phyloP scores from a whole-genome alignment of 305 asterid genomes.

The Fraxinus paxiana region DNA sequence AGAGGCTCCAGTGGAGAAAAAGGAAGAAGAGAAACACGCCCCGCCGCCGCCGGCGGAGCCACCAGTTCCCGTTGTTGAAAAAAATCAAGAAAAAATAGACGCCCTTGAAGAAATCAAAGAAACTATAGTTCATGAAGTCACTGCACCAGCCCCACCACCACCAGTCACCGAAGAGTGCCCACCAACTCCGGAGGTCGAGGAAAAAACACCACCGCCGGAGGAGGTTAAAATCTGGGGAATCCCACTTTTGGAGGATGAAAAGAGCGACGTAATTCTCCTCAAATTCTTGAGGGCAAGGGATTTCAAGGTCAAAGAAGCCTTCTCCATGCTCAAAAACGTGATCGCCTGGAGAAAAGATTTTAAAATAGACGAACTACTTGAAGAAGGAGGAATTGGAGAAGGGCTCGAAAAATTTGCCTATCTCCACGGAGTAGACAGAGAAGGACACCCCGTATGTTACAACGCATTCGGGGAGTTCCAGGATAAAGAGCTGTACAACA shows the following conservation, averaged over 20 bases:
- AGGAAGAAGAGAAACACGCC: conserved; percentile 28
- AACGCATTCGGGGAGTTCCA: conserved; percentile 82
- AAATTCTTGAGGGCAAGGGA: conserved; percentile 85
- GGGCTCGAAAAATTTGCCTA: conserved; percentile 73
- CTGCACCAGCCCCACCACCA: conserved; percentile 36
- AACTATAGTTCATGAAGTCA: conserved; percentile 58
- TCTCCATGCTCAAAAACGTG: conserved; percentile 73
- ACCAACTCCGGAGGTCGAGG: conserved; percentile 22
- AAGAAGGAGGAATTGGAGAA: conserved; percentile 39
- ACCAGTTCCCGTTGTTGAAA: conserved; percentile 28
- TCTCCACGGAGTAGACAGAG: conserved; percentile 70
- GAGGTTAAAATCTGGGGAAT: conserved; percentile 84
- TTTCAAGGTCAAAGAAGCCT: conserved; percentile 80
- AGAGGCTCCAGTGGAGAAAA: conserved; percentile 21
- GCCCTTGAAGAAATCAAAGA: conserved; percentile 62
- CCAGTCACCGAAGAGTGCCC: conserved; percentile 24
- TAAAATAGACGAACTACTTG: conserved; percentile 54
- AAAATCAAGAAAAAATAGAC: conserved; percentile 32
- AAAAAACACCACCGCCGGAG: conserved; percentile 42
- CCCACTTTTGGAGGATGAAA: conserved; percentile 62
- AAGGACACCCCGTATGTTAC: conserved; percentile 81
- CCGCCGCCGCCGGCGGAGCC: conserved; percentile 19
- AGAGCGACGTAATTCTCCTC: conserved; percentile 68
- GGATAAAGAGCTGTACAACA: conserved; percentile 67
- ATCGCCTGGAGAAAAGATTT: conserved; percentile 82